Conservation (phyloP, 257 asterid species). For the Nyctanthes arbortristis region DNA sequence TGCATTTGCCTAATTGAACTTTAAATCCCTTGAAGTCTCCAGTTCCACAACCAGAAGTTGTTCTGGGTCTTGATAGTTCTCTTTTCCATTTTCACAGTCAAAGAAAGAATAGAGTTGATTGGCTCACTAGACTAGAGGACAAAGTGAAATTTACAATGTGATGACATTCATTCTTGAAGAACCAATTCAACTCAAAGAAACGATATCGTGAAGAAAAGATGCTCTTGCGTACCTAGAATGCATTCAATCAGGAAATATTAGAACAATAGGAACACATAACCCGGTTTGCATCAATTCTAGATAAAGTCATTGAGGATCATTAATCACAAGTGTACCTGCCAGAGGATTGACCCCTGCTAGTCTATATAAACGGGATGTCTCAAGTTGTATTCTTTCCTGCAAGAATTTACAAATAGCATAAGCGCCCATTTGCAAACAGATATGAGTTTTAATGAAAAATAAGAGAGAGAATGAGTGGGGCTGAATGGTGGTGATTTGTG, state of each 20-base stretch:
- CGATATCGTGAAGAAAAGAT: neutral
- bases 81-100: neutral
- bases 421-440: no score
- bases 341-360: conserved; percentile 99
- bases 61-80: neutral
- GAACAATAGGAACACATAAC: neutral
- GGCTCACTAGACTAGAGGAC: neutral
- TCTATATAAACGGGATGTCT: conserved; percentile 83
- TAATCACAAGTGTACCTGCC: conserved; percentile 63
- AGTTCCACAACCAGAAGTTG: neutral
- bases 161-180: neutral
- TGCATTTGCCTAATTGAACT: neutral
- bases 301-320: conserved; percentile 17
- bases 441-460: no score
- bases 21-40: neutral
- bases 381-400: conserved; percentile 99
- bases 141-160: neutral
- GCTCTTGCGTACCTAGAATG: neutral
- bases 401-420: conserved; percentile 25
- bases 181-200: neutral
- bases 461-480: no score
- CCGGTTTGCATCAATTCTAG: neutral
- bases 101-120: neutral
- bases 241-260: neutral
- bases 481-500: no score